Evolutionary conservation across 768 basidiomycete genomes (phyloP).

Genomic region (Lentinula edodes): DNA sequence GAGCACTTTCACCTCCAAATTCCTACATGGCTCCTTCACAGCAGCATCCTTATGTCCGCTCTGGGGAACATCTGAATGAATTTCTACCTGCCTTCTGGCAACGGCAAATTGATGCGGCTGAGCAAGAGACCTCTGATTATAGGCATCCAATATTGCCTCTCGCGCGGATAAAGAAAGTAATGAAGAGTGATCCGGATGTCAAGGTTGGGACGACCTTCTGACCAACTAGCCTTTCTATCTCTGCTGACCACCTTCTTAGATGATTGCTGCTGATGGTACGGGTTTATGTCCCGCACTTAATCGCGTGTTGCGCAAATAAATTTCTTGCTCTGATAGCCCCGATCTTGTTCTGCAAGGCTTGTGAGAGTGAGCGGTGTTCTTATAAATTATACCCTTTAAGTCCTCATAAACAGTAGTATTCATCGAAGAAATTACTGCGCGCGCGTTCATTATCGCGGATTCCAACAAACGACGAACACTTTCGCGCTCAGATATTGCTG

Average conservation of each 20-base stretch:
- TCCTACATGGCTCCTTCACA: constrained; percentile 2
- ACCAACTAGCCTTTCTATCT: background rate
- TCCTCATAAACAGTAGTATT: constrained; percentile 55
- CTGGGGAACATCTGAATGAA: constrained; percentile 81
- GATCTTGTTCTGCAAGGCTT: constrained; percentile 95
- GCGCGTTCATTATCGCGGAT: constrained; percentile 94
- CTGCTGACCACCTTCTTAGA: constrained; percentile 38
- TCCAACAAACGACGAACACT: constrained; percentile 95
- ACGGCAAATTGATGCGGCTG: constrained; percentile 78
- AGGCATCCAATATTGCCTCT: constrained; percentile 85
- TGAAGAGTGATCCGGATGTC: constrained; percentile 97
- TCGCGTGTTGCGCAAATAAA: background rate
- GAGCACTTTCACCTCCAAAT: background rate
- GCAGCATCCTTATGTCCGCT: constrained; percentile 59
- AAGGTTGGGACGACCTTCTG: constrained; percentile 53
- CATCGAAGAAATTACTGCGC: constrained; percentile 93
- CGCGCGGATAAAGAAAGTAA: constrained; percentile 97
- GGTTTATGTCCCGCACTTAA: constrained; percentile 4
- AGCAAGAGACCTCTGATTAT: constrained; percentile 85
- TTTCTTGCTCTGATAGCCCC: constrained; percentile 51
- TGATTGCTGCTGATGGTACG: constrained; percentile 95
- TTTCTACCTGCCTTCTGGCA: constrained; percentile 91
- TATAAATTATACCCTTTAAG: background rate
- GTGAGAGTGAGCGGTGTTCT: constrained; percentile 72
- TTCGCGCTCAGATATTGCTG: constrained; percentile 89